Conservation (phyloP, 306 rosid genomes). For the Rosa lucieae region DNA sequence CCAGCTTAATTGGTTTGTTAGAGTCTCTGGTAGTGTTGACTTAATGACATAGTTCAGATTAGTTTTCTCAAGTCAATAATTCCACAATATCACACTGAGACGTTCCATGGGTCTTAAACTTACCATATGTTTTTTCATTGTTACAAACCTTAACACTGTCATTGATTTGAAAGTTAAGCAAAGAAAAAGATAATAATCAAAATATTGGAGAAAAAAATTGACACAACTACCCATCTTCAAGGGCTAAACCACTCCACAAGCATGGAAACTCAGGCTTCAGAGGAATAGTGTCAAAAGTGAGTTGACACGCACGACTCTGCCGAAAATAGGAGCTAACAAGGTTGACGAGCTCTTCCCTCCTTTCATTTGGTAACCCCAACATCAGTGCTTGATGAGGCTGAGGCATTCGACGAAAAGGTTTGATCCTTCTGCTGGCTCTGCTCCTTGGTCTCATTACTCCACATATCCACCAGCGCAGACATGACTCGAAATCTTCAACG, state of each 20-base stretch:
- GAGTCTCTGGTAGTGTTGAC: too few relatives aligned
- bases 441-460: conserved; percentile 56
- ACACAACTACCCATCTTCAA: conserved; percentile 21
- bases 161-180: not conserved
- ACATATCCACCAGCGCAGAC: conserved; percentile 54
- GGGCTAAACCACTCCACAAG: conserved; percentile 52
- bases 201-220: too few relatives aligned
- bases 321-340: conserved; percentile 25
- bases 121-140: too few relatives aligned
- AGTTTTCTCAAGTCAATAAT: too few relatives aligned
- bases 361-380: conserved; percentile 16
- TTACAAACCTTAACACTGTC: too few relatives aligned
- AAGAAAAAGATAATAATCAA: not conserved
- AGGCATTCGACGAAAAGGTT: conserved; percentile 25
- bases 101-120: too few relatives aligned
- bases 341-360: conserved; percentile 4
- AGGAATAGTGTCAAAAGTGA: conserved; percentile 32
- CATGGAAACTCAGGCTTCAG: conserved; percentile 70
- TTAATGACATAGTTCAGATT: too few relatives aligned
- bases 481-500: conserved; percentile 22
- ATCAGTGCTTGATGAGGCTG: conserved; percentile 10
- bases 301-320: conserved; percentile 26
- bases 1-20: too few relatives aligned
- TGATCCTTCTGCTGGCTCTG: conserved; percentile 43
- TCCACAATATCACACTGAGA: too few relatives aligned